Base-by-base conservation (phyloP, 352 stramenopile genomes). In the Phytophthora rubi region DNA sequence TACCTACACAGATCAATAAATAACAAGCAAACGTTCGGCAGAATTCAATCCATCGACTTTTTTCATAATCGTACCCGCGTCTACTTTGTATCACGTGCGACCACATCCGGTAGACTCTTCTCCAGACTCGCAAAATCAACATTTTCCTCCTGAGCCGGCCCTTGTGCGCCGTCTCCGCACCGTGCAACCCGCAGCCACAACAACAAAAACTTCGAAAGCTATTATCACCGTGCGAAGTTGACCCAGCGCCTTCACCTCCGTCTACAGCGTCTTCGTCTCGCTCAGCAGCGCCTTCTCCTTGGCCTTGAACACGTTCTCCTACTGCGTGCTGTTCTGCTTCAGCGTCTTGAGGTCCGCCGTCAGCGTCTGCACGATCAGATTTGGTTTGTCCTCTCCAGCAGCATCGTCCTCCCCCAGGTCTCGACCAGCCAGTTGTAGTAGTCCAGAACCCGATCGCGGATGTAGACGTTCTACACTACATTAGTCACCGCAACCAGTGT, bases 101-200 rank as follows among this genome's bases (percentile, higher is more conserved):
- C 76, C 0, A 68, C 73, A 23, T 91, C 82, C 62, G 92, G 80
- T 15, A 93, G 61, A 52, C 53, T 89, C 70, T 93, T 93, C 45
- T 81, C 77, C 12, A 95, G 64, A 5, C 88, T 76, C 57, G 90
- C 82, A 67, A 93, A 93, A 33, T 92, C 82, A 32, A 86, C 75
- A 65, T 95, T 84, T 59, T 93, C 39, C 79, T 80, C 23, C 86
- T 78, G 53, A 95, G 33, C 53, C 93, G 83, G 2, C 84, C 81
- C 53, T 92, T 93, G 61, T 80, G 93, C 7, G 81, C 82, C 30
- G 85, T 91, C 65, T 93, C 85, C 6, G 91, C 79, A 9, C 86
- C 86, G 67, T 93, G 85, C 56, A 95, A 58, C 39, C 81, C 85
- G 52, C 47, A 53, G 18, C 6, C 44, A 6, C 44, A 30, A 30